Conservation (phyloP, 2,329 filamentous ascomycete genomes). For the Leptoxyphium fumago region DNA sequence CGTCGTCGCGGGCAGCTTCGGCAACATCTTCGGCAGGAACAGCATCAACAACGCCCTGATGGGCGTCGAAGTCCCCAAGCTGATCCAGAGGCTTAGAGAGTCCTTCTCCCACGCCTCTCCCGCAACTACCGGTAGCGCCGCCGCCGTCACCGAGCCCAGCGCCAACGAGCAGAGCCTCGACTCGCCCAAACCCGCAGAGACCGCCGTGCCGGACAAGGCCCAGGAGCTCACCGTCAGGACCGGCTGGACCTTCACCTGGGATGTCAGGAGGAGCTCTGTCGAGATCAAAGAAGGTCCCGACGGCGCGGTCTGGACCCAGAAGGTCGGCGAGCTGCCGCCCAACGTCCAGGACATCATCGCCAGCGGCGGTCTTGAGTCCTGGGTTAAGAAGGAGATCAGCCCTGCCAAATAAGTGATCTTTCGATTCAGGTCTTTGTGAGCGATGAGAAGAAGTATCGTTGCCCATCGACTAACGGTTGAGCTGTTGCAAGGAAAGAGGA, state of each 20-base stretch:
- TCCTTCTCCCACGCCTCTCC: constrained; percentile 30
- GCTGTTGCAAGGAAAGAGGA: too few species aligned
- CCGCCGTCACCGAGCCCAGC: constrained; percentile 34
- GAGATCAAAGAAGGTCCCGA: constrained; percentile 53
- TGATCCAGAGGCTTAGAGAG: constrained; percentile 51
- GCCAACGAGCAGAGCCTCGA: constrained; percentile 37
- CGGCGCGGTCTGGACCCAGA: constrained; percentile 58
- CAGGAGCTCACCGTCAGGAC: constrained; percentile 56
- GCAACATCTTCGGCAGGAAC: constrained; percentile 70
- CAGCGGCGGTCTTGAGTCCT: constrained; percentile 62
- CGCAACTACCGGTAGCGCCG: constrained; percentile 6
- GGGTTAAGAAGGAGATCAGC: constrained; percentile 59
- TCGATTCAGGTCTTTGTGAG: too few species aligned
- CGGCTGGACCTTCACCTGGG: constrained; percentile 74
- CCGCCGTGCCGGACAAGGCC: constrained; percentile 23
- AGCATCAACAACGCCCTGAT: constrained; percentile 68
- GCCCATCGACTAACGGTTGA: too few species aligned
- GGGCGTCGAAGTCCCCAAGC: constrained; percentile 52
- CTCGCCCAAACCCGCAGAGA: constrained; percentile 29
- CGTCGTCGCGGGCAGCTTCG: constrained; percentile 66
- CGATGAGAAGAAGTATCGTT: too few species aligned
- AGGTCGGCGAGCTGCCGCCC: constrained; percentile 67
- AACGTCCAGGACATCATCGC: constrained; percentile 79
- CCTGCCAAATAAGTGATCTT: not conserved
- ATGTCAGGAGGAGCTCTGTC: constrained; percentile 58